Base-by-base conservation (phyloP, 75 land plant species). In the Selaginella moellendorffii region DNA sequence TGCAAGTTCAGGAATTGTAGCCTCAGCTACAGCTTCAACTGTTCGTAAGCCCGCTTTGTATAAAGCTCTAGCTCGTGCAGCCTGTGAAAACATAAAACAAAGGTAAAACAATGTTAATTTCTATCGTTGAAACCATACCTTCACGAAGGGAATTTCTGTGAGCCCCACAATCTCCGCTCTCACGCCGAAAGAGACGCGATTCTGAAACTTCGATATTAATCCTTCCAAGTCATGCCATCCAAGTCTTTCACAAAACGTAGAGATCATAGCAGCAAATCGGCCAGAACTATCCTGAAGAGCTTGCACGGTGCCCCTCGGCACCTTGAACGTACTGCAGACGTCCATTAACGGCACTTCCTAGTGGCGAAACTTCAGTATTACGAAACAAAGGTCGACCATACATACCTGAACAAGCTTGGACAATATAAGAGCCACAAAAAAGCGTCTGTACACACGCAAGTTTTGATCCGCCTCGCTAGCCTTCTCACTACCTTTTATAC, bases 161-260 rank as follows among this genome's bases (percentile, higher is more conserved):
- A 93, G 90, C 52, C 88, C 99, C 18, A 78, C 96, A 67, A 93
- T 93, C 70, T 93, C 99, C 61, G 99, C 96, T 70, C 83, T 75
- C 17, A 93, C 99, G 29, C 99, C 99, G 84, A 93, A 93, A 30
- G 87, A 93, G 52, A 93, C 96, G 53, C 99, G 90, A 66, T 79
- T 89, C 68, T 89, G 99, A 52, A 93, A 93, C 72, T 89, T 93
- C n/a, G 88, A 80, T 65, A 93, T 80, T 65, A 93, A 72, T 24
- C 96, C 90, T 66, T 86, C 96, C 24, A 93, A 56, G 70, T 93
- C 99, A 69, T 83, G 75, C 99, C 99, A 93, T 29, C 90, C 90
- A 61, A 93, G 90, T 68, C 99, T 83, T 71, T 89, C 90, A 71
- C 99, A 93, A 65, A 93, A 93, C 9, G 78, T 68, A 71, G 91